phyloP scores from a whole-genome alignment of 805 yeast species.

The Blastobotrys terrestris region DNA sequence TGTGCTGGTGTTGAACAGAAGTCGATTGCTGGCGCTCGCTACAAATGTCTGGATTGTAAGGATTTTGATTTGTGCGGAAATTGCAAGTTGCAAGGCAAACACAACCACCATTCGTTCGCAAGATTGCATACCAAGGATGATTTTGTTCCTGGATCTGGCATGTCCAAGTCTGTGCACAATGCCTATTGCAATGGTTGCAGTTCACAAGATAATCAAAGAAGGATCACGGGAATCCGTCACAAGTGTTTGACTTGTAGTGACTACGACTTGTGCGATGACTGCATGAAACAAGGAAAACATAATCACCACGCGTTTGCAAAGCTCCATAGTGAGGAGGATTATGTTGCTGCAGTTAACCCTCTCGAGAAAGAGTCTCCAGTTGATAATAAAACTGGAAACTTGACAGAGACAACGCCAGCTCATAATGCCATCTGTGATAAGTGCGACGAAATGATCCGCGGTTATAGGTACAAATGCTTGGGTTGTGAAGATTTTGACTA shows the following conservation, averaged over 20 bases:
- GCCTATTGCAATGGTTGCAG: constrained; percentile 27
- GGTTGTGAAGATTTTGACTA: constrained; percentile 45
- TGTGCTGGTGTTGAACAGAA: constrained; percentile 12
- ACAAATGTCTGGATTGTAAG: constrained; percentile 42
- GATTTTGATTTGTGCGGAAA: constrained; percentile 44
- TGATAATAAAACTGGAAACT: too few species aligned
- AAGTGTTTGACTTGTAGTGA: constrained; percentile 43
- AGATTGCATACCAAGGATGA: constrained; percentile 9
- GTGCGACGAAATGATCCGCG: constrained; percentile 28
- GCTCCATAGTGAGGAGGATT: background rate
- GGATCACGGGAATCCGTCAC: constrained; percentile 39
- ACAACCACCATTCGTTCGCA: constrained; percentile 21
- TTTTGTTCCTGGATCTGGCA: constrained; percentile 1
- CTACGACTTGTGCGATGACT: constrained; percentile 31
- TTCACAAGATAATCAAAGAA: constrained; percentile 12
- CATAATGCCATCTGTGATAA: constrained; percentile 24
- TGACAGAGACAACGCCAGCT: background rate
- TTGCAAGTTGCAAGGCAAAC: constrained; percentile 25
- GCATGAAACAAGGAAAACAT: constrained; percentile 22
- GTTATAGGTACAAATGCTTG: constrained; percentile 43
- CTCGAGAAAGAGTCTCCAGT: too few species aligned
- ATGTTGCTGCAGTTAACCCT: background rate
- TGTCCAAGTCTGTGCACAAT: background rate
- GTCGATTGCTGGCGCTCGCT: constrained; percentile 37
- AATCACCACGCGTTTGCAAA: constrained; percentile 11